These are phyloP conservation scores for Thielaviopsis cerberus DNA, from an alignment of 2,329 filamentous ascomycete genomes.

Conservation along the genomic window DNA sequence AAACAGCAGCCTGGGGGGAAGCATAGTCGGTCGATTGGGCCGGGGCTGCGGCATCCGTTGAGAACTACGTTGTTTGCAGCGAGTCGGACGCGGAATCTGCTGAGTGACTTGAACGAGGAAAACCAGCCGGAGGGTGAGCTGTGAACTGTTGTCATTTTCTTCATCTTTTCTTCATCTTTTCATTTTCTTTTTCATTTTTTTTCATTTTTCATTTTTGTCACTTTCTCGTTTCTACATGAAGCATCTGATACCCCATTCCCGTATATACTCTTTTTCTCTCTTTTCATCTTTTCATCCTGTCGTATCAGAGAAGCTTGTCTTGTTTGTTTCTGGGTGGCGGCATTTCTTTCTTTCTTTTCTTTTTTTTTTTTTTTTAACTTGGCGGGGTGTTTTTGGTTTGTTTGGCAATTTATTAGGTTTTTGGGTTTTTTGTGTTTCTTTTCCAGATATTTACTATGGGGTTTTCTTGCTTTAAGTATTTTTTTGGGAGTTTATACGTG, in stretches of 20 bases:
- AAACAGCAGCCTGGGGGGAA: not conserved
- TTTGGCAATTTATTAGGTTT: not conserved
- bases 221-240: not conserved
- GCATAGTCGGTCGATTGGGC: not conserved
- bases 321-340: too few species aligned
- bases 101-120: not conserved
- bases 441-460: not conserved
- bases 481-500: not conserved
- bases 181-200: not conserved
- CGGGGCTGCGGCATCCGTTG: not conserved
- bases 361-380: not conserved
- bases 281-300: not conserved
- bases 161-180: not conserved
- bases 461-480: not conserved
- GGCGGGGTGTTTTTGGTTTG: not conserved
- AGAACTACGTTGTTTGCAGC: not conserved
- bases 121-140: not conserved
- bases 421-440: not conserved
- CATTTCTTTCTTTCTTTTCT: not conserved
- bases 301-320: too few species aligned
- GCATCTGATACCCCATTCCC: not conserved
- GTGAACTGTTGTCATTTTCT: not conserved
- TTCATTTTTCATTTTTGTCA: not conserved
- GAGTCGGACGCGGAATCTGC: not conserved
- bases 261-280: not conserved